Conservation (phyloP, 805 yeast genomes). For the Maudiozyma pseudohumilis region DNA sequence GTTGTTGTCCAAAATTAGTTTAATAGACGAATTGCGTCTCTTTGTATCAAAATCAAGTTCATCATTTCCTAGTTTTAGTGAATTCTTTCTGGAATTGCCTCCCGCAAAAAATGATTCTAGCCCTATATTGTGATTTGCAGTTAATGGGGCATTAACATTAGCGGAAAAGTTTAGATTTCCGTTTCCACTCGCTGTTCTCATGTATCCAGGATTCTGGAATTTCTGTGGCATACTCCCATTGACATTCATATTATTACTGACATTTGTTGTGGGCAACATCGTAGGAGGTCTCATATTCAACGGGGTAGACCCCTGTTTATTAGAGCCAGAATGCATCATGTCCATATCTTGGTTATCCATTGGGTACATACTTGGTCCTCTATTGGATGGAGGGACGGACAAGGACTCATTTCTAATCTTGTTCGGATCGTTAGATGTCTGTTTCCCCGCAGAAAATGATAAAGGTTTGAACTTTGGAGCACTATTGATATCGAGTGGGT, state of each 20-base stretch:
- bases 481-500: constrained; percentile 40
- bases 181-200: neutral
- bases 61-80: constrained; percentile 23
- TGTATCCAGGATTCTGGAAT: neutral
- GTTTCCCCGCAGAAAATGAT: constrained; percentile 10
- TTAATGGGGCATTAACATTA: neutral
- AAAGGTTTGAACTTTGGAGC: constrained; percentile 28
- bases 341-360: constrained; percentile 20
- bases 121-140: constrained; percentile 1
- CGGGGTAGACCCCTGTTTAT: constrained; percentile 3
- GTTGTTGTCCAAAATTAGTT: constrained; percentile 6
- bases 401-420: constrained; percentile 8
- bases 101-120: constrained; percentile 7
- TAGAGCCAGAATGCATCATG: constrained; percentile 6
- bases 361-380: constrained; percentile 20
- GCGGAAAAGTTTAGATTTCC: neutral
- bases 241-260: constrained; percentile 1
- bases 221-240: neutral
- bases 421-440: constrained; percentile 3
- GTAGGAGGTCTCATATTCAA: constrained; percentile 21
- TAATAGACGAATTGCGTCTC: constrained; percentile 26
- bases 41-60: constrained; percentile 25
- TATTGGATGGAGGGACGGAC: constrained; percentile 8
- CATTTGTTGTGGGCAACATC: constrained; percentile 8
- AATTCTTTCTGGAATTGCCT: constrained; percentile 21